Base-by-base conservation (phyloP, 352 stramenopile species). In the Pythium phragmitis region DNA sequence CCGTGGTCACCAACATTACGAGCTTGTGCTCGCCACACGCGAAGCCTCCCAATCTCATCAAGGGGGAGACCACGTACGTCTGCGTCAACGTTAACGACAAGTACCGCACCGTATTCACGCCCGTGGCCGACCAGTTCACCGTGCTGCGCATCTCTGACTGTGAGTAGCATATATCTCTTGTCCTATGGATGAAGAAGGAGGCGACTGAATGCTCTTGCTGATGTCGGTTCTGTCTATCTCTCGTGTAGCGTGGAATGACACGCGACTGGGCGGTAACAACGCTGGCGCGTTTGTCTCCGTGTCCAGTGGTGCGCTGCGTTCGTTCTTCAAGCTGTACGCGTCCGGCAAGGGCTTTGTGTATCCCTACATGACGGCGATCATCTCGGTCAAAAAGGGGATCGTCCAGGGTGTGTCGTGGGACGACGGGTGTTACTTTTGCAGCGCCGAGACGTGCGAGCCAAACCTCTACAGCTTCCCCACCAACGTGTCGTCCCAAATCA, bases 381-480 rank as follows among this genome's bases (percentile, higher is more conserved):
- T 92, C 47, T 89, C 79, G 3, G 82, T 91, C 60, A 91, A 91
- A 70, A 87, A 92, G 53, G 85, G 85, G 3, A 65, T 84, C 59
- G 63, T 93, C 5, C 80, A 91, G 65, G 85, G 85, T 28, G 80
- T 94, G 45, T 86, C 81, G 17, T 94, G 85, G 85, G 85, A 94
- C 57, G 82, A 94, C 52, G 83, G 82, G 0, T 94, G 82, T 62
- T 92, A 88, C 75, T 89, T 92, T 42, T 92, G 82, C 61, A 71
- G 69, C 47, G 63, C 72, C 0, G 69, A 75, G 2, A 76, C 70
- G 41, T 94, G 85, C 57, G 76, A 86, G 46, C 73, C 86, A 14
- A 94, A 94, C 49, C 49, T 92, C 17, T 92, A 81, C 61, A 75
- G 67, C 45, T 78, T 70, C 28, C 64, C 82, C 9, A 74, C 73